These are phyloP conservation scores for Alopecurus myosuroides DNA, from an alignment of 176 grass and related monocot genomes.

Conservation along the genomic window DNA sequence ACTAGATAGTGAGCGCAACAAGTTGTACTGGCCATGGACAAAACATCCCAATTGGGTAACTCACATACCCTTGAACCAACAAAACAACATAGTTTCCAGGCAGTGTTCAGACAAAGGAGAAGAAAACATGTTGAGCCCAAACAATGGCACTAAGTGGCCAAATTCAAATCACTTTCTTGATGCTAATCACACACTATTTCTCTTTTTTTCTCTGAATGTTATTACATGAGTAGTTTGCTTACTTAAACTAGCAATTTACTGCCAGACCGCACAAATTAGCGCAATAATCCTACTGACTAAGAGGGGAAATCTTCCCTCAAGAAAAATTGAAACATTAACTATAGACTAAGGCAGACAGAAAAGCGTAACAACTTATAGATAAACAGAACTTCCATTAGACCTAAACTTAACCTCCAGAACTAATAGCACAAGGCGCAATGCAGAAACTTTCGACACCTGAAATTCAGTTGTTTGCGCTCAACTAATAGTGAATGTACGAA, in stretches of 20 bases:
- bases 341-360: neutral
- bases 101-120: neutral
- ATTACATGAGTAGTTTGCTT: neutral
- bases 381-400: neutral
- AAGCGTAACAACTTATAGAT: neutral
- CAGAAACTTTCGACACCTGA: neutral
- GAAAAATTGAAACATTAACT: neutral
- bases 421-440: neutral
- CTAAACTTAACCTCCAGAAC: neutral
- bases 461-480: neutral
- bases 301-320: neutral
- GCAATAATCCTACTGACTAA: neutral
- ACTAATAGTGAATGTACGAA: neutral
- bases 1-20: neutral
- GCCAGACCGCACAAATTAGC: neutral
- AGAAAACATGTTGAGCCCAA: neutral
- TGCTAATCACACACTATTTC: neutral
- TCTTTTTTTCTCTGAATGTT: neutral
- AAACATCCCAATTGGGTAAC: neutral
- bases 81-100: neutral
- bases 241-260: constrained; percentile 8
- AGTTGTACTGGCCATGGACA: neutral
- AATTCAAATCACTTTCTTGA: neutral
- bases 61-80: neutral
- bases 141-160: neutral